Base-by-base conservation (phyloP, 768 basidiomycete genomes). In the Trametes cinnabarina region DNA sequence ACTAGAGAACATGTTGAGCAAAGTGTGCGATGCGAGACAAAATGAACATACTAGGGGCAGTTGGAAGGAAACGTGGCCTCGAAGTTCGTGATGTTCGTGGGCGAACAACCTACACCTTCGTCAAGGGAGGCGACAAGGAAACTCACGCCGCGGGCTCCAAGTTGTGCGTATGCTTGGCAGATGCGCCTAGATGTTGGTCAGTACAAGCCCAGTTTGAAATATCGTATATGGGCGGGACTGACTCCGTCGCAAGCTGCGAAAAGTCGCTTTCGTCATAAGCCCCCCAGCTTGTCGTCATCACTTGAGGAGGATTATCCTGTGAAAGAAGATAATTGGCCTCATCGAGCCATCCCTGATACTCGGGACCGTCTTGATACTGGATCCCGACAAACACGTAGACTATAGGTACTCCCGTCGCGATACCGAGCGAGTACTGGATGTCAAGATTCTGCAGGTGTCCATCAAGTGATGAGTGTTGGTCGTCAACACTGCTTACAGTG, bases 341-440 rank as follows among this genome's bases (percentile, higher is more conserved):
- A 17, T 74, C 63, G 22, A 65, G 51, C 59, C 64, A 64, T 7
- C 63, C 65, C n/a, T 58, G 56, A 25, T 58, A 50, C 14, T 37
- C 61, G 34, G 30, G 30, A 32, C 62, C 62, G 43, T 65, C 66
- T 28, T 51, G 34, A 10, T 58, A 41, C 64, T 46, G n/a, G 48
- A 55, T 48, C 0, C 62, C 34, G 58, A 86, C 83, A 2, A 82
- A 78, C 12, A 70, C 74, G 68, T 80, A 87, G 19, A 73, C 32
- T 80, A 82, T 3, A 82, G 83, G 11, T 70, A 63, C 87, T 17
- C 75, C 78, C 19, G 86, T 86, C 3, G 67, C 63, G 8, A 68
- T 35, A 17, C 67, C 67, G 12, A 63, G 53, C 17, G 67, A 65
- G 58, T 68, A 68, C 44, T 68, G 63, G 22, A 63, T 60, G 40